Conservation (phyloP, 2,329 filamentous ascomycete species). For the Aspergillus thermomutatus region DNA sequence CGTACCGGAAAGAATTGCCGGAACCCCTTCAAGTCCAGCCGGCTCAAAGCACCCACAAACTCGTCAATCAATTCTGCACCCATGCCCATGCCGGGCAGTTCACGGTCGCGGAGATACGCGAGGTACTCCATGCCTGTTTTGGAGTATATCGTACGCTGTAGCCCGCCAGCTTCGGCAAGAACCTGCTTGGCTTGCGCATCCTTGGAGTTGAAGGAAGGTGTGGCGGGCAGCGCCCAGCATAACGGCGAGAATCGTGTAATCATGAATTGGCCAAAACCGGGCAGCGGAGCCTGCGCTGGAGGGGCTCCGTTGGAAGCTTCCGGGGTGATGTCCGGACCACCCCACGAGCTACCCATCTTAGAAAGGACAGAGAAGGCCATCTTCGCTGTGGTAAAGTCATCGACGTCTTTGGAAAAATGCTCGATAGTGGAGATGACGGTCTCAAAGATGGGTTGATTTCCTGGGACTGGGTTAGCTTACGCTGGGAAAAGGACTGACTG, state of each 20-base stretch:
- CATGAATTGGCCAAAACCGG: conserved; percentile 89
- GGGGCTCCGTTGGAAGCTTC: conserved; percentile 26
- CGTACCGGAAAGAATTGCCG: conserved; percentile 48
- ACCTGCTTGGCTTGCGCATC: conserved; percentile 89
- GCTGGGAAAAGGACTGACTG: not conserved
- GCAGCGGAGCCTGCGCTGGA: conserved; percentile 52
- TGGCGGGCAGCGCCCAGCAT: conserved; percentile 83
- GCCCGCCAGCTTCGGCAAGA: conserved; percentile 76
- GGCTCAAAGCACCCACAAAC: conserved; percentile 44
- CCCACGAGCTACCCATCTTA: conserved; percentile 85
- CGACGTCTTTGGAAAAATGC: conserved; percentile 73
- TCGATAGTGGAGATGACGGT: conserved; percentile 81
- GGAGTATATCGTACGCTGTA: conserved; percentile 85
- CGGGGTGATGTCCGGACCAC: conserved; percentile 70
- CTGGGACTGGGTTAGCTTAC: conserved; percentile 25
- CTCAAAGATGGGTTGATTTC: conserved; percentile 89
- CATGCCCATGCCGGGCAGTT: conserved; percentile 49
- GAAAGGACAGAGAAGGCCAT: conserved; percentile 80
- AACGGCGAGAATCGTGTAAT: conserved; percentile 83
- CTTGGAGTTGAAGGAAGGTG: conserved; percentile 73
- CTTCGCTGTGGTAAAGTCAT: conserved; percentile 62
- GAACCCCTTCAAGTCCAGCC: conserved; percentile 45
- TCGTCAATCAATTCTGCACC: conserved; percentile 44
- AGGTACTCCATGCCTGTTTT: conserved; percentile 86
- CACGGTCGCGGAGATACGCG: conserved; percentile 43